phyloP scores from a whole-genome alignment of 192 early-diverging fungal species.

The Coemansia sp. region DNA sequence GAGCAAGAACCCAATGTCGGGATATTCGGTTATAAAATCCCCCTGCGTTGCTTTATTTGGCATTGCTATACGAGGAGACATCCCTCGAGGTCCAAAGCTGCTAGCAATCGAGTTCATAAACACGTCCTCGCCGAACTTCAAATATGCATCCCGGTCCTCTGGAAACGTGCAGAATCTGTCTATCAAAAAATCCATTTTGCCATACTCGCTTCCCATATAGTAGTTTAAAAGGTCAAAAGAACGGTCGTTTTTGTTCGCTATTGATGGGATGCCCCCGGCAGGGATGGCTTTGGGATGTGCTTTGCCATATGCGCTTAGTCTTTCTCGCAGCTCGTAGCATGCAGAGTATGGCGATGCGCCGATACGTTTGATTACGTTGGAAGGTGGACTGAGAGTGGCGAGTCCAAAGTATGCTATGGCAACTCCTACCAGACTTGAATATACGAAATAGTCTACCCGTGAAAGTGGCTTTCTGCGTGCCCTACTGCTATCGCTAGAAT shows the following conservation, averaged over 20 bases:
- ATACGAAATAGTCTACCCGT: slow-evolving; percentile 23
- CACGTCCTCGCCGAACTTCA: slow-evolving; percentile 42
- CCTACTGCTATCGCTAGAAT: slow-evolving; percentile 17
- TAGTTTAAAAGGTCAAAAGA: slow-evolving; percentile 16
- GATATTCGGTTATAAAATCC: slow-evolving; percentile 14
- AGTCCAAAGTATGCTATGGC: slow-evolving; percentile 20
- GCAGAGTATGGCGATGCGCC: slow-evolving; percentile 11
- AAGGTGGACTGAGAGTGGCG: slow-evolving; percentile 16
- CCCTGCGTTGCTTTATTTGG: slow-evolving; percentile 3
- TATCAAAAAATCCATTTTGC: slow-evolving; percentile 40
- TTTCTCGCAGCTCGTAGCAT: slow-evolving; percentile 25
- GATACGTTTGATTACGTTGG: slow-evolving; percentile 41
- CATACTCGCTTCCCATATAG: slow-evolving; percentile 37
- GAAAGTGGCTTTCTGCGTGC: slow-evolving; percentile 19
- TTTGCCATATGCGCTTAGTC: slow-evolving; percentile 11
- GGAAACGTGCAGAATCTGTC: slow-evolving; percentile 42
- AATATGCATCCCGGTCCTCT: slow-evolving; percentile 38
- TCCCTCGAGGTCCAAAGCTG: slow-evolving; percentile 36
- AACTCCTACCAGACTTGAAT: slow-evolving; percentile 16
- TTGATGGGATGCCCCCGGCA: slow-evolving; percentile 12
- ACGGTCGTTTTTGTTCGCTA: slow-evolving; percentile 5
- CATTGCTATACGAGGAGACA: slow-evolving; percentile 15
- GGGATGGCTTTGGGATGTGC: slow-evolving; percentile 20
- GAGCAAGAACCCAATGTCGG: slow-evolving; percentile 30
- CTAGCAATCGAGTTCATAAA: slow-evolving; percentile 45